A percentile compares a stretch with the other conserved stretches of the same genome.
These are phyloP conservation scores for Eruca vesicaria DNA, from an alignment of 441 rosid genomes.

Conservation along the genomic window DNA sequence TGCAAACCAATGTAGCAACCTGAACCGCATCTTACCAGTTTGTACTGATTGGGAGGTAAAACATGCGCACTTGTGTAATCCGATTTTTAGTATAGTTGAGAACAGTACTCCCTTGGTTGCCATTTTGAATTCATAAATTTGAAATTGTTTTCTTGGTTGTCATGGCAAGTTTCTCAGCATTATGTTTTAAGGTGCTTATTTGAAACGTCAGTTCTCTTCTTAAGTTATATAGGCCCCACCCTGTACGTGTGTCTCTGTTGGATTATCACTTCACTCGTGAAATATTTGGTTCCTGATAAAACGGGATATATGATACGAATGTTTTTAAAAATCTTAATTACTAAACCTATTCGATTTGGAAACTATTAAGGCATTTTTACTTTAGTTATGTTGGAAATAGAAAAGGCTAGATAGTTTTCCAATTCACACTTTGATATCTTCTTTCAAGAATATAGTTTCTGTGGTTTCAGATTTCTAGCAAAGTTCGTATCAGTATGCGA, in stretches of 20 bases:
- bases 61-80: conserved; percentile 18
- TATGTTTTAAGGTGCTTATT: conserved; percentile 2
- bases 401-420: neutral
- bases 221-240: neutral
- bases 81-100: neutral
- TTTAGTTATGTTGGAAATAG: neutral
- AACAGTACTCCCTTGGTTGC: neutral
- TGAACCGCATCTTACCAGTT: conserved; percentile 82
- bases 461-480: neutral
- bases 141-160: conserved; percentile 11
- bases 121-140: neutral
- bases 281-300: conserved; percentile 4
- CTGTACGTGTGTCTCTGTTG: conserved; percentile 6
- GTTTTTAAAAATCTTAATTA: neutral
- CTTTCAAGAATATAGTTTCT: neutral
- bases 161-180: neutral
- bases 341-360: neutral
- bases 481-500: neutral
- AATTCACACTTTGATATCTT: neutral
- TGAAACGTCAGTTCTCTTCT: neutral
- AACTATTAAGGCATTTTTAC: neutral
- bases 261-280: neutral
- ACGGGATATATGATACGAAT: neutral
- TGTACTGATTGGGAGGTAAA: conserved; percentile 99
- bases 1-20: conserved; percentile 90